Evolutionary conservation across 1,139 yeast species (phyloP).

Genomic region (Diutina mesorugosa): DNA sequence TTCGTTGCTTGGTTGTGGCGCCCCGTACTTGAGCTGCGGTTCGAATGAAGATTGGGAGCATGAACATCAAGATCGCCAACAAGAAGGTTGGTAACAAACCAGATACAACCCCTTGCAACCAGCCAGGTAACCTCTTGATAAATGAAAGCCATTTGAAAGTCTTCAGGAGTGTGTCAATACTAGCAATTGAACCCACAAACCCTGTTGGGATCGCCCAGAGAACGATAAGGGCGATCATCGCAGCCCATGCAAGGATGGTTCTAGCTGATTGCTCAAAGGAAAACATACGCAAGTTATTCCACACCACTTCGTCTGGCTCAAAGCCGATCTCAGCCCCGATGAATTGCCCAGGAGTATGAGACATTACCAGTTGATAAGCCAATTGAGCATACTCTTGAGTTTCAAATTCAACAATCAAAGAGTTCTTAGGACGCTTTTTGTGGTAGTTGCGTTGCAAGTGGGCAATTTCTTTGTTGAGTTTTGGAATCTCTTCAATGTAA

Average conservation of each 20-base stretch:
- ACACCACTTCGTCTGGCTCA: constrained; percentile 66
- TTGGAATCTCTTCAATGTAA: constrained; percentile 53
- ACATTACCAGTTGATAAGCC: constrained; percentile 73
- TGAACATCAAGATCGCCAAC: constrained; percentile 69
- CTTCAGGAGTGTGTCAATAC: constrained; percentile 58
- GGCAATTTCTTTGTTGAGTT: constrained; percentile 51
- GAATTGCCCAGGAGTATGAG: constrained; percentile 51
- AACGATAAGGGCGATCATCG: constrained; percentile 44
- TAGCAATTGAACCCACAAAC: constrained; percentile 86
- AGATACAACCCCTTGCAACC: constrained; percentile 68
- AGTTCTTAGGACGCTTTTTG: constrained; percentile 39
- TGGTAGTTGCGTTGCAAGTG: constrained; percentile 40
- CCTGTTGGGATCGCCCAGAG: constrained; percentile 96
- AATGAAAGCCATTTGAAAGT: constrained; percentile 60
- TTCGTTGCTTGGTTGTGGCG: constrained; percentile 44
- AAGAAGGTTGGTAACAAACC: constrained; percentile 78
- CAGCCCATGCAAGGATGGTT: constrained; percentile 24
- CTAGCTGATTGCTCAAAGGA: constrained; percentile 28
- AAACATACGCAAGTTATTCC: constrained; percentile 57
- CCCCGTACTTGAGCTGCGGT: constrained; percentile 58
- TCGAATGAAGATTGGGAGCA: constrained; percentile 63
- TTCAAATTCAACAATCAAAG: constrained; percentile 79
- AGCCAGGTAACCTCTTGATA: constrained; percentile 54
- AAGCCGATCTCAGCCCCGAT: constrained; percentile 49
- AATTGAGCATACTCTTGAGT: constrained; percentile 80